A percentile compares a stretch with the other conserved stretches of the same genome.
Evolutionary conservation across 441 rosid genomes (phyloP).

Genomic region (Omphalea diandra): DNA sequence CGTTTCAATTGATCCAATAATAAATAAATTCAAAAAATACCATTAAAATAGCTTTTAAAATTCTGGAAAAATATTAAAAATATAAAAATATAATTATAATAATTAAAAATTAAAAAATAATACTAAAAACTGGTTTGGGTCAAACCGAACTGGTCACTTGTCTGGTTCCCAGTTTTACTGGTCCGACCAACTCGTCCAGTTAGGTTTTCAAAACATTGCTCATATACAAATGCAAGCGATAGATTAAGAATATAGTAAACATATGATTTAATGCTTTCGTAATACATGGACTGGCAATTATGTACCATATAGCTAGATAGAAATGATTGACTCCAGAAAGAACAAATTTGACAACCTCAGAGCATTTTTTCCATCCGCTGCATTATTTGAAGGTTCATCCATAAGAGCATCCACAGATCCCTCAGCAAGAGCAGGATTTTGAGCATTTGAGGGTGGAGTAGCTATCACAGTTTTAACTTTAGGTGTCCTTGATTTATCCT

Average conservation of each 20-base stretch:
- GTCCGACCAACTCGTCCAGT: no score
- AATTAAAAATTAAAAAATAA: no score
- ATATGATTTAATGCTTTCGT: background rate
- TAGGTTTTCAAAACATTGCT: no score
- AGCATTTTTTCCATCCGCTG: constrained; percentile 45
- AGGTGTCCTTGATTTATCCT: constrained; percentile 54
- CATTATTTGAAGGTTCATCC: constrained; percentile 33
- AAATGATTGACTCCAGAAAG: constrained; percentile 1
- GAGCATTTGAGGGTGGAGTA: constrained; percentile 32
- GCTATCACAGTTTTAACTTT: constrained; percentile 47
- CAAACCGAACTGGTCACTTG: no score
- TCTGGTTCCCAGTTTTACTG: no score
- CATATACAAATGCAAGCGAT: no score
- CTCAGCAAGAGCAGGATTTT: constrained; percentile 35
- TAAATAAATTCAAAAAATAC: no score
- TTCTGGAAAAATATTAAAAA: no score
- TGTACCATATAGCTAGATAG: background rate
- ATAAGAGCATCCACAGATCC: constrained; percentile 27
- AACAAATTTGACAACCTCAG: constrained; percentile 41
- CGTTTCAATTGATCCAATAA: no score
- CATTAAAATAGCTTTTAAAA: background rate
- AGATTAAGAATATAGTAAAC: background rate
- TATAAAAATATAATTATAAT: no score
- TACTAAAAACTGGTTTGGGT: no score
- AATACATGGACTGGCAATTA: background rate